phyloP scores from a whole-genome alignment of 805 yeast species.

The Candida cerambycidarum region DNA sequence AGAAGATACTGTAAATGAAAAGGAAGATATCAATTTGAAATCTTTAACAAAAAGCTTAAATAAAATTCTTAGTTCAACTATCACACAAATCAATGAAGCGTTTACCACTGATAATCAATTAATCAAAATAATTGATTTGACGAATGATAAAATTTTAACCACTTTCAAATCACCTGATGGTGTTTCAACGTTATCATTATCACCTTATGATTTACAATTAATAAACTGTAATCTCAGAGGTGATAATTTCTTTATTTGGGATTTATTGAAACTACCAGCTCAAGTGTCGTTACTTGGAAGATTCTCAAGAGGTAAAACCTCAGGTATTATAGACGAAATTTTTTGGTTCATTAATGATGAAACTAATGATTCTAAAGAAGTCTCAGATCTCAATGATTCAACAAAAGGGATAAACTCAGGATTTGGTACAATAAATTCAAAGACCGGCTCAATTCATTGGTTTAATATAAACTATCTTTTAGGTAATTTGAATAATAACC shows the following conservation, averaged over 20 bases:
- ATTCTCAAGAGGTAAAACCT: slow-evolving; percentile 62
- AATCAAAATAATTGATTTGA: slow-evolving; percentile 49
- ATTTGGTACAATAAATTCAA: slow-evolving; percentile 52
- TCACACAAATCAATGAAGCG: slow-evolving; percentile 22
- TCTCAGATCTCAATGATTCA: slow-evolving; percentile 14
- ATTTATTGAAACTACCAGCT: slow-evolving; percentile 48
- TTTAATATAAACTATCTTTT: slow-evolving; percentile 46
- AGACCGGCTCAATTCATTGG: slow-evolving; percentile 64
- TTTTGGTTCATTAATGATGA: slow-evolving; percentile 51
- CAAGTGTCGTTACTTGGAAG: slow-evolving; percentile 57
- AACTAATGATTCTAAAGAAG: slow-evolving; percentile 13
- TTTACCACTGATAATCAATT: slow-evolving; percentile 30
- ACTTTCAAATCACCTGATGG: slow-evolving; percentile 62
- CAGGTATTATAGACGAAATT: slow-evolving; percentile 50
- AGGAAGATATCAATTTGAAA: slow-evolving; percentile 23
- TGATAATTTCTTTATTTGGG: slow-evolving; percentile 66
- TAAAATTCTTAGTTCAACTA: slow-evolving; percentile 34
- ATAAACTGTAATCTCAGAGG: slow-evolving; percentile 58
- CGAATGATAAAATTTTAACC: slow-evolving; percentile 35
- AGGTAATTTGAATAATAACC: slow-evolving; percentile 30
- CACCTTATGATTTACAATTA: slow-evolving; percentile 59
- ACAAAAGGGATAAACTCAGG: slow-evolving; percentile 34
- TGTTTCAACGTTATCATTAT: slow-evolving; percentile 56
- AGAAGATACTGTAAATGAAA: slow-evolving; percentile 11
- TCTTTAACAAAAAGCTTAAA: slow-evolving; percentile 33